These are phyloP conservation scores for Bipolaris sorokiniana DNA, from an alignment of 2,329 filamentous ascomycete genomes.

Conservation along the genomic window DNA sequence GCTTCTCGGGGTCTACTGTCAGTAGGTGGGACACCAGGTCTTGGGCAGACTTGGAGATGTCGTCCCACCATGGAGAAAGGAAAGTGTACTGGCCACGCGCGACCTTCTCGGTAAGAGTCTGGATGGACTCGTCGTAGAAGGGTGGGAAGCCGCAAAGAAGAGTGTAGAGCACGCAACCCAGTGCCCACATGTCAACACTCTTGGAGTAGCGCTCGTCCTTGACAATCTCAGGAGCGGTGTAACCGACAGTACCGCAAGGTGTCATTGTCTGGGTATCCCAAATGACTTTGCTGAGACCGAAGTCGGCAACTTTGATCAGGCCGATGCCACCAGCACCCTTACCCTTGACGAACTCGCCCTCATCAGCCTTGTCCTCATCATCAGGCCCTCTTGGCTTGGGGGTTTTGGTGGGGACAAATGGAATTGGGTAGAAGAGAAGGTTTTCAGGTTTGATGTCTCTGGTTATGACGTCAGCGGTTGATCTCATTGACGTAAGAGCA, in stretches of 20 bases:
- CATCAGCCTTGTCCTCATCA: constrained; percentile 96
- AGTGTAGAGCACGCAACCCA: constrained; percentile 96
- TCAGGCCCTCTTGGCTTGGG: constrained; percentile 83
- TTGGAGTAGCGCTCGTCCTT: constrained; percentile 99
- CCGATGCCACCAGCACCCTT: constrained; percentile 89
- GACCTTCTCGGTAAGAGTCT: constrained; percentile 96
- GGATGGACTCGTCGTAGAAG: constrained; percentile 98
- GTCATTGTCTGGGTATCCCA: constrained; percentile 99
- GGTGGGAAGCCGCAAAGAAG: constrained; percentile 96
- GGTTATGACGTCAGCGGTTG: constrained; percentile 47
- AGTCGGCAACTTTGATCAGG: constrained; percentile 95
- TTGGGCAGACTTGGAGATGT: constrained; percentile 93
- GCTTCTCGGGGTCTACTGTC: constrained; percentile 92
- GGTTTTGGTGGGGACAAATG: constrained; percentile 77
- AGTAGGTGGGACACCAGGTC: constrained; percentile 92
- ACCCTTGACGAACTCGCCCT: constrained; percentile 87
- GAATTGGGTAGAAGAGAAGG: constrained; percentile 86
- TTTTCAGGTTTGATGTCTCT: constrained; percentile 99
- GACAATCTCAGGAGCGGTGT: constrained; percentile 97
- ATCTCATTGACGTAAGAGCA: constrained; percentile 6
- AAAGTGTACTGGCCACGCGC: constrained; percentile 97
- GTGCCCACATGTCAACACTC: constrained; percentile 98
- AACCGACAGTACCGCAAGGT: constrained; percentile 97
- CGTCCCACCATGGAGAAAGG: constrained; percentile 98
- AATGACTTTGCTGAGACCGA: constrained; percentile 95